phyloP scores from a whole-genome alignment of 345 rosid genomes.

The Citrus cavaleriei region DNA sequence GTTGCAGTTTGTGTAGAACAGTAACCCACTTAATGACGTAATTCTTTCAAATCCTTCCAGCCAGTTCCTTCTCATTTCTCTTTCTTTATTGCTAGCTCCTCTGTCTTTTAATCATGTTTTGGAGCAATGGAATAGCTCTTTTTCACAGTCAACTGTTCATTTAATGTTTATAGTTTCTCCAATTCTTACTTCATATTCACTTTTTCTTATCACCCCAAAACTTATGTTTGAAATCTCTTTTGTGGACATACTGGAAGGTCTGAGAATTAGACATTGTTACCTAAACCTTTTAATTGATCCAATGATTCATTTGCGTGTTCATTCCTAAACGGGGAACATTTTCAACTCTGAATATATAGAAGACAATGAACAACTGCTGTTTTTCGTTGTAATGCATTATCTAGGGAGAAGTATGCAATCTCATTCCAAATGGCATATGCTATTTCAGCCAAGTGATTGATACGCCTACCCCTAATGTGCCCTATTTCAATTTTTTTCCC shows the following conservation, averaged over 20 bases:
- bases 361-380: not conserved
- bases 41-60: not conserved
- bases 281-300: not conserved
- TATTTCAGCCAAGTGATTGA: not conserved
- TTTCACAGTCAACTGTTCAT: not conserved
- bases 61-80: not conserved
- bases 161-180: not conserved
- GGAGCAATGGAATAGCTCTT: not conserved
- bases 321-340: not conserved
- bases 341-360: not conserved
- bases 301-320: not conserved
- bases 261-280: not conserved
- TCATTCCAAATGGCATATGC: too few species aligned
- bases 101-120: not conserved
- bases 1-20: not conserved
- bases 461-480: not conserved
- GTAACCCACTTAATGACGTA: not conserved
- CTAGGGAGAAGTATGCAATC: too few species aligned
- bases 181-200: not conserved
- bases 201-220: not conserved
- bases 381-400: too few species aligned
- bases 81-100: not conserved
- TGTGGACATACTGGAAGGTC: not conserved
- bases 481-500: not conserved
- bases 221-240: too few species aligned